Conservation (phyloP, 2,329 filamentous ascomycete genomes). For the Botryosphaeria dothidea region DNA sequence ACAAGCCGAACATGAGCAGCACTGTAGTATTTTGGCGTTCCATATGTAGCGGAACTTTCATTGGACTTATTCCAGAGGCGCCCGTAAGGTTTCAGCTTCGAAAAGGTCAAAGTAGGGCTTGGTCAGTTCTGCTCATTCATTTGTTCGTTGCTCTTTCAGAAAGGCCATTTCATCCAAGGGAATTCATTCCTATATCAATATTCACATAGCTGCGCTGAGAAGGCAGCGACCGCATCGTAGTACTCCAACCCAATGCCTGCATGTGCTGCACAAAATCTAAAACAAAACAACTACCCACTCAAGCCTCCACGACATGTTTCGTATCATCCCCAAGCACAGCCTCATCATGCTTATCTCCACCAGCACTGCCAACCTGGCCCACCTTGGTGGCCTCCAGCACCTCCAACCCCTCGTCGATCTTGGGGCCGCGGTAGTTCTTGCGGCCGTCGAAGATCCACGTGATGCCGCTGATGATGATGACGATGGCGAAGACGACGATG, state of each 20-base stretch:
- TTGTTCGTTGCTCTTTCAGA: too few species aligned
- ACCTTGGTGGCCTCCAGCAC: conserved; percentile 36
- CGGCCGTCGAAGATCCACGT: conserved; percentile 63
- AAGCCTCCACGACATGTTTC: background rate
- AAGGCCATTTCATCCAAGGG: background rate
- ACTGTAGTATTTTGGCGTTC: too few species aligned
- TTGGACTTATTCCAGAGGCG: too few species aligned
- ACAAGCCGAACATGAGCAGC: too few species aligned
- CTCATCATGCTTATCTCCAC: background rate
- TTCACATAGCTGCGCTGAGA: background rate
- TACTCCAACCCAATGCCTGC: background rate
- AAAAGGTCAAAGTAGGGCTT: too few species aligned
- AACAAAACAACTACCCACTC: background rate
- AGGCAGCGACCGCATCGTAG: background rate
- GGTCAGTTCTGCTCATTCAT: too few species aligned
- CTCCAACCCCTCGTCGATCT: conserved; percentile 43
- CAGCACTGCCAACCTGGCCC: background rate
- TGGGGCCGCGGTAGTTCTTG: conserved; percentile 60
- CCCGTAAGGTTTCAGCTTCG: too few species aligned
- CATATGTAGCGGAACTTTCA: too few species aligned
- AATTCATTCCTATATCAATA: background rate
- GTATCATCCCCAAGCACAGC: background rate
- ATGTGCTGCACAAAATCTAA: background rate
- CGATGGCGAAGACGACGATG: conserved; percentile 59
- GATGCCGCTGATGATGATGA: conserved; percentile 57